These are phyloP conservation scores for Camellia sinensis DNA, from an alignment of 148 eudicot genomes.

Conservation along the genomic window DNA sequence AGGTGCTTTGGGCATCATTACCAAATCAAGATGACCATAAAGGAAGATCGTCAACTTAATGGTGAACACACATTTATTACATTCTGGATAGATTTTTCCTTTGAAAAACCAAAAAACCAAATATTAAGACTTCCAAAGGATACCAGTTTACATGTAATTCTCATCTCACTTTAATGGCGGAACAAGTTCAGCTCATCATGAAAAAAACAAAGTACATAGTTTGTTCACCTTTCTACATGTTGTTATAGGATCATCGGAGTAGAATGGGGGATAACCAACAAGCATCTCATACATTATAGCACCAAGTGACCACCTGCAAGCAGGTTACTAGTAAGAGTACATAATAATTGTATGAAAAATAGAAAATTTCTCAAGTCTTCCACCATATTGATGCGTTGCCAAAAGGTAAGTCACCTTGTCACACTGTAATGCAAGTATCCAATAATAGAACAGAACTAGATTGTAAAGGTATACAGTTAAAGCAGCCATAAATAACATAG, in stretches of 20 bases:
- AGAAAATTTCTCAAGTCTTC: neutral
- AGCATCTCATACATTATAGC: conserved; percentile 86
- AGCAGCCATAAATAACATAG: neutral
- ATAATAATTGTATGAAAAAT: neutral
- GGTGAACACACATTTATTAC: neutral
- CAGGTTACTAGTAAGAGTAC: conserved; percentile 2
- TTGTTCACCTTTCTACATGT: conserved; percentile 62
- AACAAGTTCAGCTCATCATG: neutral
- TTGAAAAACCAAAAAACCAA: neutral
- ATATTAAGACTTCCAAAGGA: neutral
- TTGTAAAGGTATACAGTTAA: neutral
- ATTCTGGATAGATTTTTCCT: neutral
- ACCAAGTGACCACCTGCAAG: conserved; percentile 78
- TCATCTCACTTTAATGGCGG: neutral
- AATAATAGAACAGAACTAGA: neutral
- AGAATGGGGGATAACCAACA: conserved; percentile 78
- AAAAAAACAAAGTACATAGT: neutral
- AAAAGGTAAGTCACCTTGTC: neutral
- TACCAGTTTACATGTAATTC: neutral
- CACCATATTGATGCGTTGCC: neutral
- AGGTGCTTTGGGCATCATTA: conserved; percentile 1
- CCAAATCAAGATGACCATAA: neutral
- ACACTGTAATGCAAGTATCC: neutral
- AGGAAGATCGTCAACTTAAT: neutral
- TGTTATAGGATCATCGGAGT: conserved; percentile 63